Conservation (phyloP, 192 early-diverging fungal genomes). For the Umbelopsis sp. region DNA sequence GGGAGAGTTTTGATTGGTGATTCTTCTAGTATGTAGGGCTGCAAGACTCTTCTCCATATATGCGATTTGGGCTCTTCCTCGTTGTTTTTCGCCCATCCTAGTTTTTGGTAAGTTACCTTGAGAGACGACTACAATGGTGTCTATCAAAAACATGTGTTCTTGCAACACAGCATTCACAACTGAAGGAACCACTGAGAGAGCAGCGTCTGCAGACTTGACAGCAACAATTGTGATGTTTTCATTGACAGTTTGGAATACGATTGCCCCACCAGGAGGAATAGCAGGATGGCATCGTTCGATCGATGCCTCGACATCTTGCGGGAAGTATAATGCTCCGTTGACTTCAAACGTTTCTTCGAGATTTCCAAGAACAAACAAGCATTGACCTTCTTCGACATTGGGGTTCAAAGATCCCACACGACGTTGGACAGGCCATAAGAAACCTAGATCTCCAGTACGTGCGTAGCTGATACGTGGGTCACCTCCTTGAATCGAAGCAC, state of each 20-base stretch:
- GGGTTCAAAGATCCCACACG: slow-evolving; percentile 26
- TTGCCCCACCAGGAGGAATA: slow-evolving; percentile 45
- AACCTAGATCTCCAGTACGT: slow-evolving; percentile 83
- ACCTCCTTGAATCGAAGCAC: slow-evolving; percentile 59
- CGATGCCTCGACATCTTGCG: slow-evolving; percentile 71
- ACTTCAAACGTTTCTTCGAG: slow-evolving; percentile 71
- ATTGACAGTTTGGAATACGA: slow-evolving; percentile 26
- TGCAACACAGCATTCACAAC: slow-evolving; percentile 71
- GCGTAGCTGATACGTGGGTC: slow-evolving; percentile 65
- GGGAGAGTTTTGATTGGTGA: slow-evolving; percentile 36
- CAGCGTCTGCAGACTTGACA: slow-evolving; percentile 25
- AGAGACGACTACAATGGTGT: slow-evolving; percentile 67
- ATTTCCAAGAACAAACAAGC: slow-evolving; percentile 77
- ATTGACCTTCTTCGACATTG: slow-evolving; percentile 59
- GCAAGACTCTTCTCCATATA: slow-evolving; percentile 23
- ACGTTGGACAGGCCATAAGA: slow-evolving; percentile 70
- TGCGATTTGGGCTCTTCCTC: slow-evolving; percentile 39
- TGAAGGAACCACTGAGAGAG: slow-evolving; percentile 47
- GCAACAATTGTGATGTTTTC: slow-evolving; percentile 30
- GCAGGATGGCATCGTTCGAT: slow-evolving; percentile 67
- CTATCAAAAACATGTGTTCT: slow-evolving; percentile 69
- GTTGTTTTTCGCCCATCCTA: slow-evolving; percentile 66
- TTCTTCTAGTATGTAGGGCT: slow-evolving; percentile 24
- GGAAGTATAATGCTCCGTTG: slow-evolving; percentile 73
- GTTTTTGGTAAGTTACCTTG: slow-evolving; percentile 59